phyloP scores from a whole-genome alignment of 2,329 filamentous ascomycete genomes.

The Aureobasidium sp. region DNA sequence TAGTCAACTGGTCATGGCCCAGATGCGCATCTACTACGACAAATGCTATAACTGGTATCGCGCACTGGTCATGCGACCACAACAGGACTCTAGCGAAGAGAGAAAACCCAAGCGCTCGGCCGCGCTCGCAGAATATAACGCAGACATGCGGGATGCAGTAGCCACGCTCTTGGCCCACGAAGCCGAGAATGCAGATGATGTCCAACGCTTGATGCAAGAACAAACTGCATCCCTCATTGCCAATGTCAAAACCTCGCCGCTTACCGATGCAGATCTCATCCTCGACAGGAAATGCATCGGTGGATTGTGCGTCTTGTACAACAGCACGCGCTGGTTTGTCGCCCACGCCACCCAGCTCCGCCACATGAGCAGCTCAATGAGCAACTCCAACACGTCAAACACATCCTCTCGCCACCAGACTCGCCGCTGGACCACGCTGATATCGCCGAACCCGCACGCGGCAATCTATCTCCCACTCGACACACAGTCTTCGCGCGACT shows the following conservation, averaged over 20 bases:
- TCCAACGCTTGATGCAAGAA: slow-evolving; percentile 54
- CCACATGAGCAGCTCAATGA: slow-evolving; percentile 71
- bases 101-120: slow-evolving; percentile 68
- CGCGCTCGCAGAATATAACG: slow-evolving; percentile 53
- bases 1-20: slow-evolving; percentile 80
- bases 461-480: slow-evolving; percentile 83
- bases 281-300: slow-evolving; percentile 81
- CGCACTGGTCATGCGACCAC: slow-evolving; percentile 63
- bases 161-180: slow-evolving; percentile 55
- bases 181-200: slow-evolving; percentile 41
- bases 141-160: slow-evolving; percentile 66
- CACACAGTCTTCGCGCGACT: slow-evolving; percentile 73
- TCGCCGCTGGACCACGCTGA: slow-evolving; percentile 77
- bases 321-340: slow-evolving; percentile 96
- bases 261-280: slow-evolving; percentile 77
- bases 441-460: slow-evolving; percentile 49
- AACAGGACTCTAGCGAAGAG: slow-evolving; percentile 40
- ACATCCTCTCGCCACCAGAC: slow-evolving; percentile 45
- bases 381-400: slow-evolving; percentile 50
- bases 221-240: slow-evolving; percentile 45
- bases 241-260: slow-evolving; percentile 49
- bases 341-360: slow-evolving; percentile 75
- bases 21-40: slow-evolving; percentile 91
- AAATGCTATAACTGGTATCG: slow-evolving; percentile 89
- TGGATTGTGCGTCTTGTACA: slow-evolving; percentile 81